Conservation (phyloP, 805 yeast species). For the Saccharomycopsis sp. region DNA sequence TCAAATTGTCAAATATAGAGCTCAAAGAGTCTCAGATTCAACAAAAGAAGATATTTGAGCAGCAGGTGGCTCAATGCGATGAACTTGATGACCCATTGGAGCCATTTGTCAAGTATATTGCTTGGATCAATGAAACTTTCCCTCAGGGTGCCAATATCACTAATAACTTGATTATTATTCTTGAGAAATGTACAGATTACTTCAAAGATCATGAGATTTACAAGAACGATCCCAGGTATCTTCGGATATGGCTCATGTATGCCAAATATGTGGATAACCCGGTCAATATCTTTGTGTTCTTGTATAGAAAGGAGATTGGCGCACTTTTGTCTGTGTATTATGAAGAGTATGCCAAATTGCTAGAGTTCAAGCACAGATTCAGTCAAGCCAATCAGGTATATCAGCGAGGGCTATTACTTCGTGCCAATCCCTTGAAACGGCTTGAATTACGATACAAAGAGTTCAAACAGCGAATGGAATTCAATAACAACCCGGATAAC, state of each 20-base stretch:
- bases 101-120: conserved; percentile 62
- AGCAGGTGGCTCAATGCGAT: conserved; percentile 40
- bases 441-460: conserved; percentile 37
- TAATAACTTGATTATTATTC: conserved; percentile 55
- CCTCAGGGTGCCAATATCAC: conserved; percentile 57
- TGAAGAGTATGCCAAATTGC: conserved; percentile 65
- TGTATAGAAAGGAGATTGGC: conserved; percentile 71
- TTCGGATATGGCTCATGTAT: conserved; percentile 77
- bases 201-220: conserved; percentile 63
- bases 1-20: conserved; percentile 27
- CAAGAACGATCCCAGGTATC: conserved; percentile 75
- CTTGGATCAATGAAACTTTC: conserved; percentile 60
- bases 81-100: conserved; percentile 82
- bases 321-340: conserved; percentile 58
- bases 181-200: conserved; percentile 66
- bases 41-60: conserved; percentile 45
- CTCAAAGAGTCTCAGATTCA: conserved; percentile 27
- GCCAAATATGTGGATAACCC: conserved; percentile 64
- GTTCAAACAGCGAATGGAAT: conserved; percentile 37
- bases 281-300: conserved; percentile 60
- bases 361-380: conserved; percentile 44
- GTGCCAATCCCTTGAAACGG: conserved; percentile 61
- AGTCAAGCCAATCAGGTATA: conserved; percentile 55
- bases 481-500: conserved; percentile 20
- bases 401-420: conserved; percentile 46